Evolutionary conservation across 805 yeast species (phyloP), one percentile per base, ranked within the genome.

Genomic region (Wickerhamomyces strasburgensis): DNA sequence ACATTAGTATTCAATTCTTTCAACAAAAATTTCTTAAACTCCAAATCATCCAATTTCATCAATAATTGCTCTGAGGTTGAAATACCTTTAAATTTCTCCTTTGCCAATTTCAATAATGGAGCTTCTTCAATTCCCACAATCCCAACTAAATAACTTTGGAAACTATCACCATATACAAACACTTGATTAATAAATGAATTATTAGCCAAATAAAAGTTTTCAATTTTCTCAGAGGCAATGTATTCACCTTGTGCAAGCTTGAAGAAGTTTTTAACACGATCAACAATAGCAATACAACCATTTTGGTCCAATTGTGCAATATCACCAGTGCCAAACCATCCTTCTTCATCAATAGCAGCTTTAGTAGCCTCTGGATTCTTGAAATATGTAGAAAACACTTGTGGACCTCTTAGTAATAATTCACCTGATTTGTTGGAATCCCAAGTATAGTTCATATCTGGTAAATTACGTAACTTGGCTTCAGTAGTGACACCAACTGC

Each of bases 261-360:
- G 68, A 82, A 83, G 62, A 83, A 82, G 61, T 83, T 84, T 65
- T 83, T 83, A 27, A 83, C 87, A 43, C 93, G 68, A 52, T 84
- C 93, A 48, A 83, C 70, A 40, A 83, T 77, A 34, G 59, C 64
- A 17, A 84, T 55, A 32, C 80, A 67, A 10, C 88, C 85, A 6
- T 62, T 59, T 2, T 44, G 39, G 39, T 72, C 74, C 35, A 81
- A 57, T 39, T 56, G 58, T 1, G 75, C 85, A 48, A 81, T 70
- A 55, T 81, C 89, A 34, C 86, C 85, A 3, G 84, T 78, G 25
- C 70, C 60, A 52, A 77, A 79, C 83, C 84, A 79, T 4, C 80
- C 81, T 14, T 75, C 74, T 13, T 65, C 60, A 39, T 73, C 80
- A 29, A 81, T 49, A 2, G 72, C 70, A 34, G 67, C 65, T 10